phyloP scores from a whole-genome alignment of 169 alveolate species.

The Plasmodium relictum region DNA sequence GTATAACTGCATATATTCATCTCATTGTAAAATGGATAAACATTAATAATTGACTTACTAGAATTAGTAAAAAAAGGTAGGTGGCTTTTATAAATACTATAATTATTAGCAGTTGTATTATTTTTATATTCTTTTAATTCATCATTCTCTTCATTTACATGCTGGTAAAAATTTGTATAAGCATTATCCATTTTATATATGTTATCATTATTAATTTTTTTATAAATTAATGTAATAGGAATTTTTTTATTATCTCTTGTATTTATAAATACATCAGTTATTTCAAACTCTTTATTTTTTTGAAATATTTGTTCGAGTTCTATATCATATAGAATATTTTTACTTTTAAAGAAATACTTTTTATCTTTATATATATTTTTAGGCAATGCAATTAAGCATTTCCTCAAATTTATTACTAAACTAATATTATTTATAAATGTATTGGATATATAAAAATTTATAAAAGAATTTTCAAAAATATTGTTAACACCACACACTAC shows the following conservation, averaged over 20 bases:
- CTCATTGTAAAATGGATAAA: constrained; percentile 45
- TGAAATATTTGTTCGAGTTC: constrained; percentile 29
- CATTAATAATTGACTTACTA: constrained; percentile 39
- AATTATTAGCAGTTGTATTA: neutral
- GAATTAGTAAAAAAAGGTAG: constrained; percentile 41
- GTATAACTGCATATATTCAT: constrained; percentile 35
- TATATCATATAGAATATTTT: constrained; percentile 8
- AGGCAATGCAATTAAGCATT: constrained; percentile 10
- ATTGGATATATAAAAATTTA: constrained; percentile 29
- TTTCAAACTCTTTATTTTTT: constrained; percentile 12
- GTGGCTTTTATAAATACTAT: neutral
- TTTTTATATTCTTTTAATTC: neutral
- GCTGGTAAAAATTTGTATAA: constrained; percentile 3
- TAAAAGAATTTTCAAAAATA: constrained; percentile 7
- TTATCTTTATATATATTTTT: constrained; percentile 13
- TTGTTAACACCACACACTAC: constrained; percentile 31
- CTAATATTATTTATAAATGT: constrained; percentile 30
- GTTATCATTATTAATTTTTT: constrained; percentile 8
- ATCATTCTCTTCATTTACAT: neutral
- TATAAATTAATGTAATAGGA: constrained; percentile 42
- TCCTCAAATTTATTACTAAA: constrained; percentile 17
- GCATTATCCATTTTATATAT: neutral
- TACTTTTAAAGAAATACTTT: neutral
- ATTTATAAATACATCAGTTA: constrained; percentile 42
- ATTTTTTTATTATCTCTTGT: constrained; percentile 5